Evolutionary conservation across 2,329 filamentous ascomycete species (phyloP).

Genomic region (Talaromyces funiculosus): DNA sequence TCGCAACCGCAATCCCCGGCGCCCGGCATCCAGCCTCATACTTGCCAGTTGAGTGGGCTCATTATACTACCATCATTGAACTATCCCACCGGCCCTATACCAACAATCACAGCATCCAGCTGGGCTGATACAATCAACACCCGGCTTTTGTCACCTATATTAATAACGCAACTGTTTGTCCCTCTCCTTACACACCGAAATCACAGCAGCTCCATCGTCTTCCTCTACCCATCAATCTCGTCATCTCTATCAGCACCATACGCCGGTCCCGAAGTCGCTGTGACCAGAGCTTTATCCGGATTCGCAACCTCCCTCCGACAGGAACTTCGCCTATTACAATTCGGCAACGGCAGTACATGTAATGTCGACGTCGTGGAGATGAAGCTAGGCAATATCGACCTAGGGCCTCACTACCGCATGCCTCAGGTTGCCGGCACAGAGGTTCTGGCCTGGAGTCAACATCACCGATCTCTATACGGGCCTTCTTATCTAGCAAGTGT

Average conservation of each 20-base stretch:
- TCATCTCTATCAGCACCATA: slow-evolving; percentile 39
- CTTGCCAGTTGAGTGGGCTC: slow-evolving; percentile 69
- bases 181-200: slow-evolving; percentile 62
- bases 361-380: slow-evolving; percentile 73
- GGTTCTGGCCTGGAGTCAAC: slow-evolving; percentile 54
- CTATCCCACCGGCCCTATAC: slow-evolving; percentile 77
- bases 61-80: slow-evolving; percentile 74
- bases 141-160: slow-evolving; percentile 81
- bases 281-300: slow-evolving; percentile 79
- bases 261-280: slow-evolving; percentile 71
- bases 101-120: slow-evolving; percentile 73
- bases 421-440: slow-evolving; percentile 44
- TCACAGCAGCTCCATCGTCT: slow-evolving; percentile 43
- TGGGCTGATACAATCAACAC: slow-evolving; percentile 91
- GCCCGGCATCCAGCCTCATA: slow-evolving; percentile 68
- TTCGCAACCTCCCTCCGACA: slow-evolving; percentile 75
- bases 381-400: slow-evolving; percentile 86
- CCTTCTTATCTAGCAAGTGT: slow-evolving; percentile 40
- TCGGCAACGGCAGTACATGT: slow-evolving; percentile 30
- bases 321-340: slow-evolving; percentile 66
- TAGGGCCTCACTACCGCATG: slow-evolving; percentile 55
- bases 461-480: slow-evolving; percentile 50
- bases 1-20: slow-evolving; percentile 70
- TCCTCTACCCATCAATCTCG: slow-evolving; percentile 43
- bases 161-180: slow-evolving; percentile 85